phyloP scores from a whole-genome alignment of 176 grass and related monocot species.

The Neostapfia colusana region DNA sequence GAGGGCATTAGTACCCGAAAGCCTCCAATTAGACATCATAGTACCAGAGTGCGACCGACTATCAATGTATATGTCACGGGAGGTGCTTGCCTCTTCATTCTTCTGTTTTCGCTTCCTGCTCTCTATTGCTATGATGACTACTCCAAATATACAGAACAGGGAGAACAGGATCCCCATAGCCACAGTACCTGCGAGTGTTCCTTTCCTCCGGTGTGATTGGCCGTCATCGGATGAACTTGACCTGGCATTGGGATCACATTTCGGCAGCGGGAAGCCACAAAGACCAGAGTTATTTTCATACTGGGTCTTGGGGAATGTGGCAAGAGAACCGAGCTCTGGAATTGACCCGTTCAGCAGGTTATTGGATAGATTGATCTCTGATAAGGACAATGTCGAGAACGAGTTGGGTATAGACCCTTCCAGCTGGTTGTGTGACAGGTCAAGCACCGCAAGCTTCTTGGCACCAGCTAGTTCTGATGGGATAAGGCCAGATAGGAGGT shows the following conservation, averaged over 20 bases:
- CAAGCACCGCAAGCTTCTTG: constrained; percentile 68
- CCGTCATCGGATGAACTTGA: constrained; percentile 22
- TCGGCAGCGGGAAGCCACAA: constrained; percentile 64
- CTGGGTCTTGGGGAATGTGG: constrained; percentile 59
- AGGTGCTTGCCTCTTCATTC: constrained; percentile 54
- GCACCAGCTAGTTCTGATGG: constrained; percentile 56
- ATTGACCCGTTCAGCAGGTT: constrained; percentile 87
- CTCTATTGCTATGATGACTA: constrained; percentile 66
- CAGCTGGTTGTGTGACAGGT: constrained; percentile 78
- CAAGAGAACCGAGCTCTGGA: constrained; percentile 75
- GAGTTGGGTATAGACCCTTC: constrained; percentile 75
- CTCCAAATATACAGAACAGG: constrained; percentile 80
- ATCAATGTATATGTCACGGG: constrained; percentile 78
- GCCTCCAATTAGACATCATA: constrained; percentile 77
- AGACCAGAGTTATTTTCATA: constrained; percentile 91
- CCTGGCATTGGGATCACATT: constrained; percentile 34
- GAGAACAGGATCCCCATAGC: constrained; percentile 74
- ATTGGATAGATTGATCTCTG: constrained; percentile 84
- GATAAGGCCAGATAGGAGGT: constrained; percentile 66
- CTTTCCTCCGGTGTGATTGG: constrained; percentile 50
- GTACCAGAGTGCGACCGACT: constrained; percentile 70
- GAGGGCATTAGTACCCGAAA: constrained; percentile 77
- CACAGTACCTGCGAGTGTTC: constrained; percentile 68
- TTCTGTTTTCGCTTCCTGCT: constrained; percentile 61
- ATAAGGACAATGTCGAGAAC: constrained; percentile 71